phyloP scores from a whole-genome alignment of 1,284 basidiomycete genomes.

The Tilletia caries region DNA sequence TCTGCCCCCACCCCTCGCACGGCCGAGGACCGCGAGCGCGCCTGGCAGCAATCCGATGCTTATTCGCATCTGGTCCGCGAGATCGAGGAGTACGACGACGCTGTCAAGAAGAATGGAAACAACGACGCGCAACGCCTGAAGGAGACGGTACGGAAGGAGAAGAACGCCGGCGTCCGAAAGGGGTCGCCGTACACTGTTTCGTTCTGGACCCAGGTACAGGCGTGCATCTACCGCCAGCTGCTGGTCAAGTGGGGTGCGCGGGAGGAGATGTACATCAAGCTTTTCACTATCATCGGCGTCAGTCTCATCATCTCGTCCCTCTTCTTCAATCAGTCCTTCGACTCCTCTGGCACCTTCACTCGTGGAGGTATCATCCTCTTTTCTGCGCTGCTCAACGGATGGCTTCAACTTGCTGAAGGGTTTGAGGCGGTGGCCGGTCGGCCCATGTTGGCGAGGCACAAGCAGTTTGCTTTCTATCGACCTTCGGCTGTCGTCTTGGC shows the following conservation, averaged over 20 bases:
- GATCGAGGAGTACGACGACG: constrained; percentile 38
- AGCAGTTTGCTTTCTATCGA: constrained; percentile 56
- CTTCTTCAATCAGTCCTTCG: constrained; percentile 38
- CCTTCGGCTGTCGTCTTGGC: constrained; percentile 60
- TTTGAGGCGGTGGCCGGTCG: constrained; percentile 66
- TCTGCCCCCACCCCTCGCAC: constrained; percentile 58
- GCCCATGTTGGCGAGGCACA: constrained; percentile 66
- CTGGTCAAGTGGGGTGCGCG: constrained; percentile 39
- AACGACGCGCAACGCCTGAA: constrained; percentile 29
- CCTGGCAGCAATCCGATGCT: constrained; percentile 33
- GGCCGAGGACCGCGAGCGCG: constrained; percentile 36
- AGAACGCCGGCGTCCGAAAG: constrained; percentile 39
- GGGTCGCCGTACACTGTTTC: constrained; percentile 36
- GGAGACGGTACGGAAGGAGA: constrained; percentile 28
- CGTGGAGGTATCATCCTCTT: constrained; percentile 43
- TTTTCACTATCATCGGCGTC: constrained; percentile 42
- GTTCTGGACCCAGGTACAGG: constrained; percentile 34
- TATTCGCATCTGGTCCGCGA: constrained; percentile 33
- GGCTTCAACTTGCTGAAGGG: constrained; percentile 61
- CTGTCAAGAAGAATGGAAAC: constrained; percentile 26
- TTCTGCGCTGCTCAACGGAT: constrained; percentile 45
- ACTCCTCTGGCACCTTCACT: constrained; percentile 25
- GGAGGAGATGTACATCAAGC: constrained; percentile 34
- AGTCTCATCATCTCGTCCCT: constrained; percentile 35
- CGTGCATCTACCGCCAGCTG: constrained; percentile 36